phyloP scores from a whole-genome alignment of 208 protist genomes.

The Histomonas meleagridis region DNA sequence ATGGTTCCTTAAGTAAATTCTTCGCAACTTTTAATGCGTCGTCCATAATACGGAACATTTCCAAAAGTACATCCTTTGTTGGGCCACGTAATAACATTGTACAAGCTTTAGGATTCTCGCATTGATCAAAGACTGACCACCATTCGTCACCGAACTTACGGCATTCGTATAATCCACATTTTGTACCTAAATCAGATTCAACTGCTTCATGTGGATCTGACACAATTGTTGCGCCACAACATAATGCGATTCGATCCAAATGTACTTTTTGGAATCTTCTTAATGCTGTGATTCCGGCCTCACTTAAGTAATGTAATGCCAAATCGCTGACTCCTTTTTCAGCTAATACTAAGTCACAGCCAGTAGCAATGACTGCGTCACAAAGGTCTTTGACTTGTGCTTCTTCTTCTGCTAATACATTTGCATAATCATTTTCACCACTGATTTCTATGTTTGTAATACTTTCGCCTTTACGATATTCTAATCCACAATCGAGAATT shows the following conservation, averaged over 20 bases:
- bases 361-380: constrained; percentile 87
- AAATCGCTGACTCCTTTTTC: constrained; percentile 98
- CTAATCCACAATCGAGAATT: constrained; percentile 90
- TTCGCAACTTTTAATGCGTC: constrained; percentile 96
- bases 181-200: constrained; percentile 84
- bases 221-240: constrained; percentile 84
- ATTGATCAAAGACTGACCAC: constrained; percentile 96
- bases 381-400: constrained; percentile 88
- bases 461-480: constrained; percentile 99
- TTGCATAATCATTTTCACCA: constrained; percentile 87
- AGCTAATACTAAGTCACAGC: constrained; percentile 96
- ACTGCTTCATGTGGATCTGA: constrained; percentile 84
- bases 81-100: constrained; percentile 95
- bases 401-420: constrained; percentile 90
- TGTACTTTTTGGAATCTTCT: constrained; percentile 94
- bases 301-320: constrained; percentile 87
- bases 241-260: constrained; percentile 92
- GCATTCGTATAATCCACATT: constrained; percentile 90
- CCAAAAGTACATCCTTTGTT: constrained; percentile 97
- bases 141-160: constrained; percentile 62
- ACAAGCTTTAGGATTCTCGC: constrained; percentile 89
- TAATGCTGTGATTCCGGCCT: constrained; percentile 83
- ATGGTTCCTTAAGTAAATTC: constrained; percentile 86
- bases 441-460: constrained; percentile 88
- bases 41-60: constrained; percentile 91